Conservation (phyloP, 2,329 filamentous ascomycete genomes). For the Fusarium sp. region DNA sequence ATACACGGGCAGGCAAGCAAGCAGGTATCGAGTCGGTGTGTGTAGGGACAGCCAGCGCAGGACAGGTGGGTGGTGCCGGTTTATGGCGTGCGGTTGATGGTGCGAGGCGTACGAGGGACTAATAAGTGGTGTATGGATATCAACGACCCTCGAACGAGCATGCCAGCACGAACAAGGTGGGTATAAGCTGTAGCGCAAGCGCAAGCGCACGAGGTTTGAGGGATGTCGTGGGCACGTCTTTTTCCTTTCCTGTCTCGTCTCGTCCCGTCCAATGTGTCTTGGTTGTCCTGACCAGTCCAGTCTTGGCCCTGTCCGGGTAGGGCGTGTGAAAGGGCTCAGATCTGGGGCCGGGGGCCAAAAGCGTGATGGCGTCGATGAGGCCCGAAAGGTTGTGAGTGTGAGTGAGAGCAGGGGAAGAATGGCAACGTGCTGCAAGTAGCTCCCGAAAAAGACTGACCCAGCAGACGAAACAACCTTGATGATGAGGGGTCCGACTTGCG, state of each 20-base stretch:
- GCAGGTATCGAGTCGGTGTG: constrained; percentile 37
- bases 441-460: constrained; percentile 21
- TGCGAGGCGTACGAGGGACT: constrained; percentile 26
- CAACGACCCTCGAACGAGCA: constrained; percentile 21
- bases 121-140: constrained; percentile 36
- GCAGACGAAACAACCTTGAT: constrained; percentile 23
- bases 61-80: constrained; percentile 36
- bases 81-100: constrained; percentile 39
- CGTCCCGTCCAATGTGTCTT: background rate
- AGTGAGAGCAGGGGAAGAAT: constrained; percentile 21
- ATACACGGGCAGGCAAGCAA: constrained; percentile 17
- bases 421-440: constrained; percentile 34
- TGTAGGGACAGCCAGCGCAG: constrained; percentile 13
- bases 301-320: constrained; percentile 10
- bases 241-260: constrained; percentile 3
- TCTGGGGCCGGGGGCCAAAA: constrained; percentile 34
- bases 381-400: constrained; percentile 31
- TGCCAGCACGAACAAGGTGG: constrained; percentile 24
- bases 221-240: constrained; percentile 21
- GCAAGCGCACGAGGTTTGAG: constrained; percentile 12
- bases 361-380: constrained; percentile 36
- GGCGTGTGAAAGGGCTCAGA: constrained; percentile 32
- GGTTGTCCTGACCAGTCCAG: background rate
- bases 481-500: constrained; percentile 27
- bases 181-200: constrained; percentile 19